These are phyloP conservation scores for Larix kaempferi DNA, from an alignment of 75 land plant species.

Conservation along the genomic window DNA sequence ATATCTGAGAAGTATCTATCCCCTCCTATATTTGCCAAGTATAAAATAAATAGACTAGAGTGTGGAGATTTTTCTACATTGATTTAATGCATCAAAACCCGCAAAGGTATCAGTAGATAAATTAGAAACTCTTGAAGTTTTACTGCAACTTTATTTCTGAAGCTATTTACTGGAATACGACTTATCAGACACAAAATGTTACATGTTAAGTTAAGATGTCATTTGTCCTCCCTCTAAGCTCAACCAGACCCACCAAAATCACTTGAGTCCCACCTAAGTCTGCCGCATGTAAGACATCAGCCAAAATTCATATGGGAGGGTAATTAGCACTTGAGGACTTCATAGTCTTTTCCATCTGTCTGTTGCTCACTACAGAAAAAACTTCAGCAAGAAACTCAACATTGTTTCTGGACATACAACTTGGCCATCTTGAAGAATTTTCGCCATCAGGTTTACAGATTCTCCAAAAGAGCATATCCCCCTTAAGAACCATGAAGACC, in stretches of 20 bases:
- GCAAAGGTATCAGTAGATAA: not conserved
- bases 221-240: not conserved
- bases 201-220: not conserved
- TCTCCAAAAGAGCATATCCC: no score
- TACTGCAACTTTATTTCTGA: not conserved
- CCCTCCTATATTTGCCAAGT: conserved; percentile 1
- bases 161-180: not conserved
- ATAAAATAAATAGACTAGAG: not conserved
- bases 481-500: no score
- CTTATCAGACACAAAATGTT: not conserved
- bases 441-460: no score
- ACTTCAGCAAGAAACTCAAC: no score
- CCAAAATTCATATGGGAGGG: not conserved
- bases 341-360: no score
- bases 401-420: no score
- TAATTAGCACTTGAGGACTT: not conserved
- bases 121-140: not conserved
- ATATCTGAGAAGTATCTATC: not conserved
- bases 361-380: no score
- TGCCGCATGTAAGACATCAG: not conserved
- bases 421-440: no score
- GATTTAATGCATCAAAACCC: not conserved
- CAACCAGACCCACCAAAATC: not conserved
- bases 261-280: not conserved
- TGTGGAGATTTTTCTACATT: not conserved